Base-by-base conservation (phyloP, 352 stramenopile species). In the Pythium sp. region DNA sequence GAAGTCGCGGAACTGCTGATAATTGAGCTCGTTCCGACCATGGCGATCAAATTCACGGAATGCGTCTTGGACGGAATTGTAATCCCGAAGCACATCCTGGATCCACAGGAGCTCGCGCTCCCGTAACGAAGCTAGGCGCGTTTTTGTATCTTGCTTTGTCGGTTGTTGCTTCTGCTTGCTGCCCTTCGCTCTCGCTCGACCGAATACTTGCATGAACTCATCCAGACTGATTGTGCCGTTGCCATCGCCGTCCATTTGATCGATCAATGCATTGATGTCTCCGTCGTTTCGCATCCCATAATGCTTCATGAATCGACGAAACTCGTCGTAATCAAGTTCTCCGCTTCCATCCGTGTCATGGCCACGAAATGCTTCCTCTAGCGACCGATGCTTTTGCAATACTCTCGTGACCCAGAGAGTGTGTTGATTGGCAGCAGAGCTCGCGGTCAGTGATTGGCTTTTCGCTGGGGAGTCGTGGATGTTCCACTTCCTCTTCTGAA, bases 81-180 rank as follows among this genome's bases (percentile, higher is more conserved):
- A 72, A 1, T 74, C 65, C 1, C 69, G 55, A 49, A 90, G 68
- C 14, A 79, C 79, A 22, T 73, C 56, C 22, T 86, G 72, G 36
- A 90, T 76, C 69, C 81, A 90, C 32, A 75, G 63, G 9, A 81
- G n/a, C 15, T 90, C 84, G 69, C 86, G 76, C 51, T 89, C 79
- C 0, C 75, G 72, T 8, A 90, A 58, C 24, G 57, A 60, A 6
- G 22, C 72, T 5, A 84, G 51, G 22, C 65, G 67, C 5, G 54
- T 43, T 24, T 75, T 77, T 28, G 63, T 32, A 15, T 75, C 72
- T 26, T 64, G 58, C 14, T 58, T 34, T 20, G 64, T 7, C 51
- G 56, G 32, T n/a, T n/a, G 18, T 20, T 67, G 62, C 20, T 60
- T 59, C 26, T 69, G 67, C 26, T 55, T 69, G 18, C 66, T 20